These are phyloP conservation scores for Penicillium silybi DNA, from an alignment of 495 filamentous ascomycete genomes.

Conservation along the genomic window DNA sequence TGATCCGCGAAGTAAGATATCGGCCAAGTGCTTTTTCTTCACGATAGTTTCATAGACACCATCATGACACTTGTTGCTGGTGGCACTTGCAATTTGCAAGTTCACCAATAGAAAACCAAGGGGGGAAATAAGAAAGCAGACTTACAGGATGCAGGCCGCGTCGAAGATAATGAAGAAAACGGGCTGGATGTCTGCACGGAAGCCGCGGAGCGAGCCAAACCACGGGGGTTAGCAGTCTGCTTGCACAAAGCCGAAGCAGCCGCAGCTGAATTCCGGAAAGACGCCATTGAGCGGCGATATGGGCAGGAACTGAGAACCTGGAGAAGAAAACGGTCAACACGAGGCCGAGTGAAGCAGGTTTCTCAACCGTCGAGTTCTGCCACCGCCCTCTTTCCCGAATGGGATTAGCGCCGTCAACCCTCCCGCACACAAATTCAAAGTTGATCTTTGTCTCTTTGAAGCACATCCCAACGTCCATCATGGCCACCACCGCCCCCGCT, in stretches of 20 bases:
- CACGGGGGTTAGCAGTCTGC: slow-evolving; percentile 28
- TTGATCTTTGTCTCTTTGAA: slow-evolving; percentile 18
- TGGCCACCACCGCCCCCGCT: slow-evolving; percentile 63
- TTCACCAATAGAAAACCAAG: not conserved
- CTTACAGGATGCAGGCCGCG: slow-evolving; percentile 33
- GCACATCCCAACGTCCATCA: slow-evolving; percentile 34
- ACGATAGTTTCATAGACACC: not conserved
- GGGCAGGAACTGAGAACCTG: slow-evolving; percentile 9
- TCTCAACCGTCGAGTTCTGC: slow-evolving; percentile 24
- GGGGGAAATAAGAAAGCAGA: slow-evolving; percentile 3
- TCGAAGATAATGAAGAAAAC: slow-evolving; percentile 31
- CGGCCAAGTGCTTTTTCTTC: not conserved
- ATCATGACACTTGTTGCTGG: not conserved
- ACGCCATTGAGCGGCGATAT: slow-evolving; percentile 29
- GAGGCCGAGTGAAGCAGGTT: slow-evolving; percentile 19
- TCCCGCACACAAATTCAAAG: slow-evolving; percentile 43
- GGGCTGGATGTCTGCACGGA: slow-evolving; percentile 33
- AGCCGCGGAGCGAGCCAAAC: slow-evolving; percentile 28
- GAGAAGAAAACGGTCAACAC: slow-evolving; percentile 14
- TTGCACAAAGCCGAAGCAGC: slow-evolving; percentile 35
- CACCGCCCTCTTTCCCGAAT: slow-evolving; percentile 28
- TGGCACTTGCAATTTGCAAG: not conserved
- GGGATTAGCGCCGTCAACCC: slow-evolving; percentile 38
- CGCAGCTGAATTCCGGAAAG: slow-evolving; percentile 31
- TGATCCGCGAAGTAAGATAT: not conserved